Base-by-base conservation (phyloP, 2,329 filamentous ascomycete genomes). In the Aureobasidium sp. region DNA sequence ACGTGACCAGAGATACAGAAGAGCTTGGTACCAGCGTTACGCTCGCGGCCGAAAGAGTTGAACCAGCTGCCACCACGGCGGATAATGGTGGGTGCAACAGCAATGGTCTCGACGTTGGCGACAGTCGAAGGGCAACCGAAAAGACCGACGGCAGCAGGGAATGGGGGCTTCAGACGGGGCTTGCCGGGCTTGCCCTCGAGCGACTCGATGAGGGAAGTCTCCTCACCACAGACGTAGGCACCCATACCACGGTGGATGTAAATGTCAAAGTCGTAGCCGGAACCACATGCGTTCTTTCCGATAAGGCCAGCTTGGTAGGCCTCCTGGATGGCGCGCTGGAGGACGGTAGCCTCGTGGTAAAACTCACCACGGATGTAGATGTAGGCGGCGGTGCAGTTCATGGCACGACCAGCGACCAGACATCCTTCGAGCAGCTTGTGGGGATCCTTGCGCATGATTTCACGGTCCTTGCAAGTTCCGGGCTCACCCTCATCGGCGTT, bases 331-430 rank as follows among this genome's bases (percentile, higher is more conserved):
- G 94, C 94, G 67, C 87, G 85, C 79, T 99, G 93, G 62, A 99
- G 84, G 27, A 97, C 87, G 49, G 91, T 90, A 17, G 94, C 94
- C 79, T 99, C 94, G 73, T 96, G 86, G 75, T 96, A 90, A 77
- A 99, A 99, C 78, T 99, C 94, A 74, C 94, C 94, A 75, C 94
- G 92, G 71, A 99, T 99, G 78, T 99, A 99, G 75, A 99, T 99
- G 80, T 99, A 99, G 68, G 94, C 94, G 64, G 94, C 94, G 52
- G 90, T 94, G 73, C 92, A 94, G 80, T 99, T 99, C 94, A 99
- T 99, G 73, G 94, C 92, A 74, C 94, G 89, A 58, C 94, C 94
- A 68, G 94, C 91, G 53, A 99, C 88, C 67, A 99, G 82, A 78
- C 94, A 99, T 74, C 94, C 94, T 80, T 99, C 94, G 73, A 99